phyloP scores from a whole-genome alignment of 495 filamentous ascomycete species.

The Cryomyces antarcticus region DNA sequence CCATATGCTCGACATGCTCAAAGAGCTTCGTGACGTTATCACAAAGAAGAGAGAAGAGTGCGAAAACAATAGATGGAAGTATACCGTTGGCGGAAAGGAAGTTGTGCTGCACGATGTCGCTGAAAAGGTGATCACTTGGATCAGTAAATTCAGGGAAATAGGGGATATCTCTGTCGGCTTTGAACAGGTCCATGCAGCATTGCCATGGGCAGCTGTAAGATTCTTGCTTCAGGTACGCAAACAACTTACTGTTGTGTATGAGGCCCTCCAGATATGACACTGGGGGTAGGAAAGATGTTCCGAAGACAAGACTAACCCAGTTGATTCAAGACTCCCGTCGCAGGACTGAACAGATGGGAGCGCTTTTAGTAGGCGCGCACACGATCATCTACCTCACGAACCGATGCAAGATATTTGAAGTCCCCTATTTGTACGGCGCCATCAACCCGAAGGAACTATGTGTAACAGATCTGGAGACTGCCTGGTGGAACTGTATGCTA shows the following conservation, averaged over 20 bases:
- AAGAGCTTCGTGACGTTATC: not conserved
- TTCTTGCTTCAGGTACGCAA: conserved; percentile 19
- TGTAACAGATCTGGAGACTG: not conserved
- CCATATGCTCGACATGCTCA: not conserved
- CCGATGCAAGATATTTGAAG: not conserved
- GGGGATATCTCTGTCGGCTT: conserved; percentile 20
- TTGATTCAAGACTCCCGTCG: not conserved
- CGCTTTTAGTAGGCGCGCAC: not conserved
- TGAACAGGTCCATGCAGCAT: conserved; percentile 22
- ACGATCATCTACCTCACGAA: not conserved
- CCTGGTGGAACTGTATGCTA: conserved; percentile 1
- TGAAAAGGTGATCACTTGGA: conserved; percentile 19
- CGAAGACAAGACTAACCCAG: not conserved
- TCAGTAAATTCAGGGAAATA: conserved; percentile 20
- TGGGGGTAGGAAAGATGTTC: not conserved
- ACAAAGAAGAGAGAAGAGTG: conserved; percentile 1
- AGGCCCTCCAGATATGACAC: too few relatives aligned
- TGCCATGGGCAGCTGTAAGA: conserved; percentile 26
- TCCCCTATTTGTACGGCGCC: not conserved
- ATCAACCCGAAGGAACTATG: not conserved
- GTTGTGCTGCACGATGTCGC: conserved; percentile 17
- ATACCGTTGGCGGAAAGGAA: conserved; percentile 7
- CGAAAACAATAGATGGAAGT: not conserved
- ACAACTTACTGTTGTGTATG: not conserved
- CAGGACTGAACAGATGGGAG: not conserved